Conservation (phyloP, 768 basidiomycete genomes). For the Hydnum rufescens region DNA sequence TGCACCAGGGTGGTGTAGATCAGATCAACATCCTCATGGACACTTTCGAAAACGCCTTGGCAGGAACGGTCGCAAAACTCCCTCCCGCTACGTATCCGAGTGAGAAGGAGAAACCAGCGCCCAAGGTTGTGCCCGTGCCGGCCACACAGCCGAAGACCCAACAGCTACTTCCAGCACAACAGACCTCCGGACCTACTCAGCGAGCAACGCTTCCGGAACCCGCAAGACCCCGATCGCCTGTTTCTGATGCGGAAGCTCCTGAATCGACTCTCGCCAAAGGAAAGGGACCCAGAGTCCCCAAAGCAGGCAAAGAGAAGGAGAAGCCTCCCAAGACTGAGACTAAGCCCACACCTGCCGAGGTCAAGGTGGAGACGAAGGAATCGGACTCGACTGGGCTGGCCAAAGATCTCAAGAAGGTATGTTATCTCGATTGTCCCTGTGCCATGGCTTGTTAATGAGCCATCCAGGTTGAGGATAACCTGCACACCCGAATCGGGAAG, state of each 20-base stretch:
- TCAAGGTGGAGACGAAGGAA: slow-evolving; percentile 26
- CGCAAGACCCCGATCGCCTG: not conserved
- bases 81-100: slow-evolving; percentile 5
- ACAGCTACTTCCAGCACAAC: not conserved
- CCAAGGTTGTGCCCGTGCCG: not conserved
- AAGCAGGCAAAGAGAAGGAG: not conserved
- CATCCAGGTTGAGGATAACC: slow-evolving; percentile 51
- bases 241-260: not conserved
- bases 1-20: slow-evolving; percentile 79
- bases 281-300: not conserved
- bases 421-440: not conserved
- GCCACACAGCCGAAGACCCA: not conserved
- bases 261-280: not conserved
- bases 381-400: slow-evolving; percentile 27
- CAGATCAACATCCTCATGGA: slow-evolving; percentile 73
- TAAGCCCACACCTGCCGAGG: slow-evolving; percentile 37
- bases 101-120: not conserved
- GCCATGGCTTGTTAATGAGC: not conserved
- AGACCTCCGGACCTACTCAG: not conserved
- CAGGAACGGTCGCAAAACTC: slow-evolving; percentile 36
- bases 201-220: not conserved
- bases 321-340: slow-evolving; percentile 32
- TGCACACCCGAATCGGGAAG: slow-evolving; percentile 58
- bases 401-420: slow-evolving; percentile 42
- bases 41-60: slow-evolving; percentile 57